Percentiles rank a stretch among this genome's conserved stretches.
These are phyloP conservation scores for Cryptosporidium sp. DNA, from an alignment of 169 alveolate genomes.

Conservation along the genomic window DNA sequence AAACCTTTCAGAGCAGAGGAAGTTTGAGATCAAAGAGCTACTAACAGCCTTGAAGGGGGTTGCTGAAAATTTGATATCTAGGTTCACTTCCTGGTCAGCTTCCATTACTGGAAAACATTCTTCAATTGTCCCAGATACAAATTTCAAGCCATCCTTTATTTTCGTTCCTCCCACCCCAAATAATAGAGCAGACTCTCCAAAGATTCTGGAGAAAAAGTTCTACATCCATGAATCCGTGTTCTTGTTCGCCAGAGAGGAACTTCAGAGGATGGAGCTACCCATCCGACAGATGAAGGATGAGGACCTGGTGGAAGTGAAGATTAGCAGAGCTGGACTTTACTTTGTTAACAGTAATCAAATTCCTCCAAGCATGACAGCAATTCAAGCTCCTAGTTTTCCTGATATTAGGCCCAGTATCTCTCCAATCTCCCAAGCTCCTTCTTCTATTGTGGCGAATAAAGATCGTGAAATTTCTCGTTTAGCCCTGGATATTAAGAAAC, in stretches of 20 bases:
- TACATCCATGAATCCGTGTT: slow-evolving; percentile 24
- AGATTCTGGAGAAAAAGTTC: slow-evolving; percentile 12
- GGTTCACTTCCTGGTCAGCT: slow-evolving; percentile 67
- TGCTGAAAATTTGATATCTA: background rate
- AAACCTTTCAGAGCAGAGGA: slow-evolving; percentile 20
- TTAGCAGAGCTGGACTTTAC: slow-evolving; percentile 24
- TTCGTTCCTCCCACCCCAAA: slow-evolving; percentile 72
- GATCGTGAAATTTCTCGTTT: background rate
- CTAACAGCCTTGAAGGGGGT: slow-evolving; percentile 29
- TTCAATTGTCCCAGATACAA: slow-evolving; percentile 10
- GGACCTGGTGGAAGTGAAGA: slow-evolving; percentile 32
- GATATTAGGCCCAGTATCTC: no score
- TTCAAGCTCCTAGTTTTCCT: background rate
- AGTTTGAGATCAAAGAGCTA: slow-evolving; percentile 34
- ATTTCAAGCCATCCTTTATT: slow-evolving; percentile 34
- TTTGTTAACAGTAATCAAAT: background rate
- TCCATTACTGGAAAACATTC: slow-evolving; percentile 21
- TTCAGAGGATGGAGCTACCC: slow-evolving; percentile 21
- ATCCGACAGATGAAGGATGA: background rate
- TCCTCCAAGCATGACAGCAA: background rate
- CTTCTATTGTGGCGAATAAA: background rate
- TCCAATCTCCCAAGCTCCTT: background rate
- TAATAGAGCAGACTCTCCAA: slow-evolving; percentile 50
- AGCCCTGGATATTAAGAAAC: background rate
- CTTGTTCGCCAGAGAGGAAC: slow-evolving; percentile 33